Evolutionary conservation across 768 basidiomycete species (phyloP), one percentile per base, ranked within the genome.

Genomic region (Glaciozyma martinii): DNA sequence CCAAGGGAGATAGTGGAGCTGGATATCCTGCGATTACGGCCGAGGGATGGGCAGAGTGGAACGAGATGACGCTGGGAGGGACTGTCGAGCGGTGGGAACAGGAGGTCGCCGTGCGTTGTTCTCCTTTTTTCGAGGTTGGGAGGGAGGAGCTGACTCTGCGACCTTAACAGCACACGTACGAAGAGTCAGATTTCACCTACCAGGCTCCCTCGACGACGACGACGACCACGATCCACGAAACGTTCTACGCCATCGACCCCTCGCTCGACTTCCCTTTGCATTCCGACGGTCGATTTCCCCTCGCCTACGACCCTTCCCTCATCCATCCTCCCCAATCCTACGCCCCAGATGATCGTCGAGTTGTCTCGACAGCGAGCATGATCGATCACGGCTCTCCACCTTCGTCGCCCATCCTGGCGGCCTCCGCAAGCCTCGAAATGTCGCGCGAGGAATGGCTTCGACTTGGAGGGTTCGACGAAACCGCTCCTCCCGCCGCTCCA

Each of bases 381-480:
- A 58, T 63, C 47, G 62, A 66, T 43, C 42, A 63, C 42, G 63
- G 54, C 21, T 60, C 50, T 15, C 53, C 65, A 10, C 49, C 53
- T 3, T 33, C 32, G n/a, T 49, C 61, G 3, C 49, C 47, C 5
- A 18, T 43, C 56, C 33, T 58, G 30, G 21, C 33, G 18, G 30
- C 42, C 29, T 47, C 56, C 25, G 54, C 56, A 10, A 59, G 65
- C 2, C n/a, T 61, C 27, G 62, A 60, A 21, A 32, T 66, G 21
- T 66, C 61, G 23, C 58, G 59, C 47, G 71, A 72, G 32, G 62
- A 67, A 16, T 67, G 66, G 66, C 56, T 67, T 12, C 44, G 62
- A 18, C 40, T 67, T 0, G 66, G 66, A 30, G 66, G 66, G 3
- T 67, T 67, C 33, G n/a, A 3, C 9, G 57, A 43, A 5, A 53